Conservation (phyloP, 1,284 basidiomycete genomes). For the Puccinia novopanici region DNA sequence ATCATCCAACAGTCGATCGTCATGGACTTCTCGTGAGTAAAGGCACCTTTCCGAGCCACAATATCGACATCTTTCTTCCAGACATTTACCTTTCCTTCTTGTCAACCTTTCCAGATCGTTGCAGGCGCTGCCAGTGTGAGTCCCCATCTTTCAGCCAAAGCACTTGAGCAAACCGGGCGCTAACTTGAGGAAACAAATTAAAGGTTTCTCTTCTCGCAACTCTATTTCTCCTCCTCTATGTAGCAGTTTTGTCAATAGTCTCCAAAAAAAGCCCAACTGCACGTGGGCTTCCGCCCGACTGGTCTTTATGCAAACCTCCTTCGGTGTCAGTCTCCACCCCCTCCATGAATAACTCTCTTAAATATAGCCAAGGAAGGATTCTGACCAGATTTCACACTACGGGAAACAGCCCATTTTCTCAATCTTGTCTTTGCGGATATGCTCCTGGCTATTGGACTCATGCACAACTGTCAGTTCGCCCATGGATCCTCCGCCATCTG, state of each 20-base stretch:
- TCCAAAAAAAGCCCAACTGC: background rate
- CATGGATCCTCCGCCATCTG: background rate
- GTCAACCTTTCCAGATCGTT: constrained; percentile 2
- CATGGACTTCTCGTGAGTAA: constrained; percentile 34
- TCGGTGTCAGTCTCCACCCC: constrained; percentile 19
- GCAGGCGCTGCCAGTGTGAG: constrained; percentile 35
- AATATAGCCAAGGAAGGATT: background rate
- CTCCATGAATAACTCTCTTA: background rate
- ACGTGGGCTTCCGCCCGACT: constrained; percentile 28
- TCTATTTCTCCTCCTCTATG: constrained; percentile 21
- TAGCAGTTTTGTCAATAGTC: constrained; percentile 18
- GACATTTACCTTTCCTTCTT: background rate
- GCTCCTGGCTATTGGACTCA: constrained; percentile 33
- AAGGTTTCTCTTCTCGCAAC: constrained; percentile 27
- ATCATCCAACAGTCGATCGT: constrained; percentile 20
- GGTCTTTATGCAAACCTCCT: constrained; percentile 36
- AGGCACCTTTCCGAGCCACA: background rate
- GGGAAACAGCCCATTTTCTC: constrained; percentile 26
- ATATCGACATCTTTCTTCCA: background rate
- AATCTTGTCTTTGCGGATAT: constrained; percentile 32
- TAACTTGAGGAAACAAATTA: background rate
- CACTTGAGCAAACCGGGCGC: background rate
- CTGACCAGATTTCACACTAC: background rate
- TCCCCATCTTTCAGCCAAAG: background rate
- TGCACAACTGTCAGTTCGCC: constrained; percentile 37